phyloP scores from a whole-genome alignment of 225 moss, liverwort and hornwort species.

The Sphagnum tenellum region DNA sequence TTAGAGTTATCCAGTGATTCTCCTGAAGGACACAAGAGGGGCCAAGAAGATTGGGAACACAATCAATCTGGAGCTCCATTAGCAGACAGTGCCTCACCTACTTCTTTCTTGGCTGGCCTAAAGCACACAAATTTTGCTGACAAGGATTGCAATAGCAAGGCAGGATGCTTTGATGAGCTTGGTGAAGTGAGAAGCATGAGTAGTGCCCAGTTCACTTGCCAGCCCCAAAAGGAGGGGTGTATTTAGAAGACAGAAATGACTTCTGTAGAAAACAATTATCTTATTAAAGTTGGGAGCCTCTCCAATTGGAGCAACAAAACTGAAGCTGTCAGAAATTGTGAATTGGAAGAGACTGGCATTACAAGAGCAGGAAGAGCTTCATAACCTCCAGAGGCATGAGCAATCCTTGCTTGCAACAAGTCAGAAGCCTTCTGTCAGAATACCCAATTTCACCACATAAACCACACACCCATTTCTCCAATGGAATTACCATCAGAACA shows the following conservation, averaged over 20 bases:
- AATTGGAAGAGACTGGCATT: conserved; percentile 11
- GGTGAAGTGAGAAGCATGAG: conserved; percentile 17
- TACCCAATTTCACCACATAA: too few relatives aligned
- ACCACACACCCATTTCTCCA: too few relatives aligned
- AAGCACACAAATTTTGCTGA: neutral
- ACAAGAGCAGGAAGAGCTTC: conserved; percentile 14
- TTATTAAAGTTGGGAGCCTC: neutral
- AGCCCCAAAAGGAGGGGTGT: conserved; percentile 45
- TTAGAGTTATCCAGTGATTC: conserved; percentile 12
- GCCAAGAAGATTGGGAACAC: conserved; percentile 3
- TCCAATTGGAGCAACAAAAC: conserved; percentile 11
- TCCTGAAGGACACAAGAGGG: conserved; percentile 2
- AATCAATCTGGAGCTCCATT: conserved; percentile 3
- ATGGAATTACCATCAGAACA: too few relatives aligned
- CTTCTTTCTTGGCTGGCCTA: neutral
- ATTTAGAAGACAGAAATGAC: conserved; percentile 27
- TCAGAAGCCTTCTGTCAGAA: too few relatives aligned
- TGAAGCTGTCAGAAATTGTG: conserved; percentile 4
- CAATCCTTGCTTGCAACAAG: conserved; percentile 15
- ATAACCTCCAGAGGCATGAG: conserved; percentile 18
- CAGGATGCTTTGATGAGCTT: conserved; percentile 15
- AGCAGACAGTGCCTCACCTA: conserved; percentile 8
- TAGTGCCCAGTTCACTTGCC: conserved; percentile 15
- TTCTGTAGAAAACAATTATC: neutral
- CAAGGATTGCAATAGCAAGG: conserved; percentile 1